Conservation (phyloP, 148 eudicot genomes). For the Chenopodium berlandieri region DNA sequence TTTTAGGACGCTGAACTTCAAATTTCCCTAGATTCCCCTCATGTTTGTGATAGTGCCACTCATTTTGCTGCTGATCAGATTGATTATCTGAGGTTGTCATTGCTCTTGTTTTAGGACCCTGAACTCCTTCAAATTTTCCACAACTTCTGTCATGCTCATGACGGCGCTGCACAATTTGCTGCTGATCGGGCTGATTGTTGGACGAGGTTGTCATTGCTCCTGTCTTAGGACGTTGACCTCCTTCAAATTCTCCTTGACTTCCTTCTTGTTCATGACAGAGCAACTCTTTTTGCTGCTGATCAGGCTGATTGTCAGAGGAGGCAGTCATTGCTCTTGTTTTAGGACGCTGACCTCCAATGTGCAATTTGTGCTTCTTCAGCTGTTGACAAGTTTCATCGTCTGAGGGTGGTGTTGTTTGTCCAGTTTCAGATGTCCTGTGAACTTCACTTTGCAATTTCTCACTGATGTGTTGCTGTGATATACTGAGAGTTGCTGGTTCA, state of each 20-base stretch:
- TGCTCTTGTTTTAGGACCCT: not conserved
- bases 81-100: not conserved
- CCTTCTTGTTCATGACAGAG: no score
- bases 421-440: not conserved
- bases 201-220: no score
- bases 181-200: no score
- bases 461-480: no score
- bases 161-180: no score
- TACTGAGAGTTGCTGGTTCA: not conserved
- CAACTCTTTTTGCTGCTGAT: no score
- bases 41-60: slow-evolving; percentile 2
- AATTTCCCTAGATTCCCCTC: slow-evolving; percentile 10
- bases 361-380: not conserved
- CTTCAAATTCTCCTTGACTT: no score
- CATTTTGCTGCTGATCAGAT: slow-evolving; percentile 2
- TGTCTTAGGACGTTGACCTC: no score
- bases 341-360: slow-evolving; percentile 5
- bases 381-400: not conserved
- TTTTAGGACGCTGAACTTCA: no score
- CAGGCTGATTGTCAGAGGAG: no score
- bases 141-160: not conserved
- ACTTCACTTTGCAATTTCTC: slow-evolving; percentile 12
- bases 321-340: not conserved
- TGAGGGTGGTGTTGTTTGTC: not conserved
- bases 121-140: slow-evolving; percentile 3